A percentile compares a stretch with the other conserved stretches of the same genome.
Conservation (phyloP, 306 rosid species). For the Cucumis sativus region Cucumber_9930_V3 NC_026660.2:24370501-24371000, state of each 20-base stretch:
- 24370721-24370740: too few relatives aligned
- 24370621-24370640: constrained; percentile 12
- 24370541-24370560: not conserved
- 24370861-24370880: not conserved
- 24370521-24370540: not conserved
- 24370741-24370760: too few relatives aligned
- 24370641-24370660: not conserved
- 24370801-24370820: not conserved
- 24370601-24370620: constrained; percentile 7
- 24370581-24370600: constrained; percentile 10
- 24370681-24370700: not conserved
- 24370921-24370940: not conserved
- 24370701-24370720: not conserved
- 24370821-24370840: not conserved
- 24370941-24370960: not conserved
- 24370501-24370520: not conserved
- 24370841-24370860: not conserved
- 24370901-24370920: not conserved
- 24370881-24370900: not conserved
- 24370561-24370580: not conserved
- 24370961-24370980: not conserved
- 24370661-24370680: not conserved
- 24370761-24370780: too few relatives aligned
- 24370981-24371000: not conserved
- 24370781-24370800: too few relatives aligned